Evolutionary conservation across 495 filamentous ascomycete species (phyloP), one percentile per base, ranked within the genome.

Genomic region (Immersiella caudata): DNA sequence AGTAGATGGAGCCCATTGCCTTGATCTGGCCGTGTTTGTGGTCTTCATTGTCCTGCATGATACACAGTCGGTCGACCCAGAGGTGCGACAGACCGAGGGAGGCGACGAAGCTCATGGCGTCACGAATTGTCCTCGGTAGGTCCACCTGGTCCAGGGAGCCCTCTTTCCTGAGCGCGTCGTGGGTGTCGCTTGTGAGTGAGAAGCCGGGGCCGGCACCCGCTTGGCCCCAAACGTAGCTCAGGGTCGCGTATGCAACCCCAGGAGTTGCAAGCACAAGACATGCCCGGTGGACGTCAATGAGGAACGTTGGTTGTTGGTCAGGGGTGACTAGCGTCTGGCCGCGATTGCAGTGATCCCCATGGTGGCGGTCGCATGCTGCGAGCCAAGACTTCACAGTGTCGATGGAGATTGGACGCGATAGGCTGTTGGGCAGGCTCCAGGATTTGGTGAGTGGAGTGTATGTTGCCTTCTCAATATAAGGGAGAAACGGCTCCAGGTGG

Each of bases 11-110:
- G 1, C 68, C 71, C 79, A 81, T 80, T 0, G 63, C 66, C 22
- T 62, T 66, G 20, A 80, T 67, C 35, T 80, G 73, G 16, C 55
- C 1, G 8, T 70, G 62, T 18, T 78, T 76, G 18, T 75, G 69
- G 2, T 63, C 24, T 1, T 36, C 65, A 22, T 73, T 68, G 33
- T 79, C 73, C 62, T 80, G 76, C 1, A 74, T 50, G 22, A 80
- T 80, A 65, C 79, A 81, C 21, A 79, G 61, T 9, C 67, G 56
- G 57, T 80, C 78, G 16, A 79, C 70, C 78, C 78, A 80, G 12
- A 80, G 62, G 50, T 75, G 73, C 0, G n/a, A 11, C 14, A 72
- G 16, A 0, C 65, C 73, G 8, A 79, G 66, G 4, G 49, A 6
- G 9, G 25, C 67, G 12, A 70, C 70, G 1, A 75, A 62, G 0